Evolutionary conservation across 2,329 filamentous ascomycete species (phyloP), one percentile per base, ranked within the genome.

Genomic region (Cladophialophora immunda): DNA sequence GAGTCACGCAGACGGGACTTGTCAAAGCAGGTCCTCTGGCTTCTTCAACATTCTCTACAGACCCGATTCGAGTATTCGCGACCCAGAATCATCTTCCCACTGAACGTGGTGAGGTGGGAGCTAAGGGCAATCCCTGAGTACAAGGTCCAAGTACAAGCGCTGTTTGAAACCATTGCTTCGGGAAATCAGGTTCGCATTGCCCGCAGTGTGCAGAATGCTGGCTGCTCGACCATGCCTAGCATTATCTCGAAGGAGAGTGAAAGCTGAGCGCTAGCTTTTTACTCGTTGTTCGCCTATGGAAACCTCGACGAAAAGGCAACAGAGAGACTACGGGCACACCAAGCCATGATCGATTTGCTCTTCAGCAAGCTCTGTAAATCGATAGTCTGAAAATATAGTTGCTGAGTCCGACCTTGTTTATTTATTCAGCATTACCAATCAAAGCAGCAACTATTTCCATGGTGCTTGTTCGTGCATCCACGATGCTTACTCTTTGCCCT

Each of bases 31-130:
- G 9, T 65, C 5, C 57, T 65, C 8, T 34, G 27, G 4, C 27
- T 56, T 11, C 7, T 65, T 13, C 30, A 60, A 13, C 13, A 38
- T 9, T 61, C 50, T 52, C n/a, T 53, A 3, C 8, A 32, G 4
- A 27, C 22, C 7, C 29, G 36, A 13, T 11, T 45, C 29, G 57
- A 65, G n/a, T n/a, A 56, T 47, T 19, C 29, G 3, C 34, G 56
- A 19, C 34, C 32, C 2, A 47, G 38, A n/a, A 13, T 61, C 25
- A 60, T 65, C 3, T 60, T 61, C 15, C 63, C 63, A 3, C 41
- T 65, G 34, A 65, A 57, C 30, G 50, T 60, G 6, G 32, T 61
- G n/a, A 36, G 63, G 19, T 65, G 63, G 63, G 57, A 60, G 50
- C 25, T 65, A 4, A 34, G 63, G 27, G 47, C 9, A 5, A 36